Percentiles rank a stretch among this genome's conserved stretches.
phyloP scores from a whole-genome alignment of 2,329 filamentous ascomycete genomes.

The Xylariaceae sp. region DNA sequence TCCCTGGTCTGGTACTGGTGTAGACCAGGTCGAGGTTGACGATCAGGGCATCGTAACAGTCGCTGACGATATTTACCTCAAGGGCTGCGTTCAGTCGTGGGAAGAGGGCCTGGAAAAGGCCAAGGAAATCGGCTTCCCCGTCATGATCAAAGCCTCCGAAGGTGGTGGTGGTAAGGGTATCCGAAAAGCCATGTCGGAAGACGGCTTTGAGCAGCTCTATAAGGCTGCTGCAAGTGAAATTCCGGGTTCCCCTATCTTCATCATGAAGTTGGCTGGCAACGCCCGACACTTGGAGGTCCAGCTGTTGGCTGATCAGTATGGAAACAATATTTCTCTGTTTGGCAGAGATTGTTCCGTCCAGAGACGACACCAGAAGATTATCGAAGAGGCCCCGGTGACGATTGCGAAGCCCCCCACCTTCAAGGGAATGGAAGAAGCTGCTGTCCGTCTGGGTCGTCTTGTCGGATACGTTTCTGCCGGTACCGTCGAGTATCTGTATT shows the following conservation, averaged over 20 bases:
- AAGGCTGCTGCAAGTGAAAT: slow-evolving; percentile 97
- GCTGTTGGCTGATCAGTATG: slow-evolving; percentile 95
- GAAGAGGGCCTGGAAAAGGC: slow-evolving; percentile 87
- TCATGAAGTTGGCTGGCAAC: slow-evolving; percentile 98
- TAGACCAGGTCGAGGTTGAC: slow-evolving; percentile 77
- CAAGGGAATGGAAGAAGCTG: slow-evolving; percentile 93
- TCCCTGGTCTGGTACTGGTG: slow-evolving; percentile 97
- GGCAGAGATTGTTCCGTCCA: slow-evolving; percentile 98
- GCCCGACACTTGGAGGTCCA: slow-evolving; percentile 97
- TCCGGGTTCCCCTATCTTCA: slow-evolving; percentile 97
- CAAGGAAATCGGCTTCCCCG: slow-evolving; percentile 89
- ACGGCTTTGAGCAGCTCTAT: slow-evolving; percentile 83
- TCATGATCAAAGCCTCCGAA: slow-evolving; percentile 99
- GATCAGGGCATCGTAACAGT: slow-evolving; percentile 88
- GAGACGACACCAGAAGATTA: slow-evolving; percentile 98
- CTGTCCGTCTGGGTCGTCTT: slow-evolving; percentile 86
- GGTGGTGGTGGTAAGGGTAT: slow-evolving; percentile 99
- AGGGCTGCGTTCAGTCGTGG: slow-evolving; percentile 87
- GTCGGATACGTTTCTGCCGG: slow-evolving; percentile 98
- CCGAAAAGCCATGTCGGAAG: slow-evolving; percentile 84
- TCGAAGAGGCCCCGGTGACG: slow-evolving; percentile 96
- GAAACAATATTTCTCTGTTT: slow-evolving; percentile 98
- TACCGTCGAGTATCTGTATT: slow-evolving; percentile 99
- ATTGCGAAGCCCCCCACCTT: slow-evolving; percentile 89
- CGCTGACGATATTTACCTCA: slow-evolving; percentile 76